Conservation (phyloP, 441 rosid genomes). For the Populus hybrid region DNA sequence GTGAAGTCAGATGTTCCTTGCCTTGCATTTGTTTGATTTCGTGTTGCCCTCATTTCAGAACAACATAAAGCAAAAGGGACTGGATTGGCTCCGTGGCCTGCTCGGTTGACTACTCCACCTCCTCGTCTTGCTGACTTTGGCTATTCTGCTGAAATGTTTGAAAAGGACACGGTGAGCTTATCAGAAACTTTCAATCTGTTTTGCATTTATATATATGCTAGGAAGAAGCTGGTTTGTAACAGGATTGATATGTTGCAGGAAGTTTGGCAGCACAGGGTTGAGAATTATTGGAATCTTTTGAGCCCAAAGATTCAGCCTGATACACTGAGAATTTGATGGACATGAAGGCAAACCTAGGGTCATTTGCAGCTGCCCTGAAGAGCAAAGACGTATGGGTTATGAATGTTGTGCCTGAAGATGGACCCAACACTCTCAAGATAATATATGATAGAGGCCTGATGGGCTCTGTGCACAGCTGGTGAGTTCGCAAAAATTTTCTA, state of each 20-base stretch:
- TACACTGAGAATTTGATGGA: conserved; percentile 89
- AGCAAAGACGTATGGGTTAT: conserved; percentile 94
- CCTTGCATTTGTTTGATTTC: neutral
- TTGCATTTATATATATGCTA: neutral
- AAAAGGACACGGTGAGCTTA: conserved; percentile 76
- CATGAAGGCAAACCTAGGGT: conserved; percentile 94
- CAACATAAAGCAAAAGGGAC: conserved; percentile 79
- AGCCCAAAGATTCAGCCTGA: conserved; percentile 67
- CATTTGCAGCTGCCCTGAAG: conserved; percentile 87
- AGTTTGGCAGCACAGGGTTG: conserved; percentile 70
- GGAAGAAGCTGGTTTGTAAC: neutral
- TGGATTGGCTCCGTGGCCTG: conserved; percentile 98
- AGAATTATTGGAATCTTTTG: conserved; percentile 77
- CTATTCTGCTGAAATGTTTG: conserved; percentile 67
- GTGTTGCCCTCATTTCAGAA: conserved; percentile 35
- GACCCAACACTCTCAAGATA: conserved; percentile 83
- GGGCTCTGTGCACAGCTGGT: conserved; percentile 88
- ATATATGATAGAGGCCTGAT: conserved; percentile 94
- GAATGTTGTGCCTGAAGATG: conserved; percentile 88
- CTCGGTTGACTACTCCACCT: conserved; percentile 78
- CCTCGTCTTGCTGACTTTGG: conserved; percentile 94
- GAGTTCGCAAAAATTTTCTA: neutral
- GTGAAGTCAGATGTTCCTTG: neutral
- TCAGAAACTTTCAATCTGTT: neutral
- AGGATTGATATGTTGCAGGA: conserved; percentile 42